phyloP scores from a whole-genome alignment of 257 asterid genomes.

The Nemophila menziesii region DNA sequence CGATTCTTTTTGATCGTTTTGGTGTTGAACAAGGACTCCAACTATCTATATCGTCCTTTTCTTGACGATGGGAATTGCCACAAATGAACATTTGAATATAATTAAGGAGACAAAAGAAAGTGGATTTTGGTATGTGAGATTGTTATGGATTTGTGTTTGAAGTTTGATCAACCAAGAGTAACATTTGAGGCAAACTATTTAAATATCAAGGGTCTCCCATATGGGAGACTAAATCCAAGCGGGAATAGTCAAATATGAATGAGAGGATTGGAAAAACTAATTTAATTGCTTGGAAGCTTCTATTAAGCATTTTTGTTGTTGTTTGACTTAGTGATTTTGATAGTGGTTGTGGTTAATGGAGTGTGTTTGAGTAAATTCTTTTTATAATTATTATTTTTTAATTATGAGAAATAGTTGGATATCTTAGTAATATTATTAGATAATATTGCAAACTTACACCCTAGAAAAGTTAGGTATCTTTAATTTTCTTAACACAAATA shows the following conservation, averaged over 20 bases:
- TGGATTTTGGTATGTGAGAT: background rate
- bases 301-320: slow-evolving; percentile 3
- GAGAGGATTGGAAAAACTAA: slow-evolving; percentile 6
- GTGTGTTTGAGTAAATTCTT: too few relatives aligned
- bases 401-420: background rate
- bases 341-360: slow-evolving; percentile 4
- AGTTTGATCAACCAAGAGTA: background rate
- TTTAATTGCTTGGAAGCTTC: slow-evolving; percentile 29
- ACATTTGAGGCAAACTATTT: slow-evolving; percentile 4
- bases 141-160: background rate
- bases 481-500: too few relatives aligned
- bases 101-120: background rate
- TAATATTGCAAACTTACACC: too few relatives aligned
- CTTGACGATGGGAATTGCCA: slow-evolving; percentile 34
- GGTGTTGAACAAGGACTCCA: slow-evolving; percentile 44
- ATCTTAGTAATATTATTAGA: too few relatives aligned
- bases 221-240: slow-evolving; percentile 19
- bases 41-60: slow-evolving; percentile 20
- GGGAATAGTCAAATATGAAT: slow-evolving; percentile 22
- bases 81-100: slow-evolving; percentile 36
- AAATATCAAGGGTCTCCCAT: slow-evolving; percentile 3
- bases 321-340: slow-evolving; percentile 20
- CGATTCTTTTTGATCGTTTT: slow-evolving; percentile 22
- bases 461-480: too few relatives aligned
- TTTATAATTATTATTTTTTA: slow-evolving; percentile 2